Base-by-base conservation (phyloP, 768 basidiomycete genomes). In the Kockovaella imperatae region DNA sequence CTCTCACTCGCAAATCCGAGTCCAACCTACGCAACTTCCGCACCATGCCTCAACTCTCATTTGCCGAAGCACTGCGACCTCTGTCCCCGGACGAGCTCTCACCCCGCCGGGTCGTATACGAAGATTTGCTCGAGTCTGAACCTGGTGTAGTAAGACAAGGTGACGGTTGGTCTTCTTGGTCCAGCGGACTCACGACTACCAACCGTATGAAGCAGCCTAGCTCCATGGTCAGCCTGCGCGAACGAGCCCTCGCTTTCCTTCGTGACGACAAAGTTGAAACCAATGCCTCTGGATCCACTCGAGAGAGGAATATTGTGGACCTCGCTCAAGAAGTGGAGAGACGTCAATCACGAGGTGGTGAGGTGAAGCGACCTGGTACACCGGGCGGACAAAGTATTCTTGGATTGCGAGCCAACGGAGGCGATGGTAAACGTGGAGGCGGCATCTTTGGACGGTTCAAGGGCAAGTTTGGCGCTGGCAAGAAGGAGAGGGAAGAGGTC, bases 81-180 rank as follows among this genome's bases (percentile, higher is more conserved):
- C 11, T 18, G 31, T 4, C 29, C 11, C 17, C 28, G 21, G 42
- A 26, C 26, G 25, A n/a, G 17, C 24, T 42, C n/a, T 50, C 61
- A 13, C 53, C 55, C 32, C 24, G 52, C 21, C 29, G 53, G 47
- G 52, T 28, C 17, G 45, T 58, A 10, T 63, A 59, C 44, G 64
- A 67, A 38, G 31, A 42, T 11, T 45, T 62, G 20, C 46, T 67
- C 6, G 49, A 56, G 17, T 54, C 50, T 11, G 56, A 59, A n/a
- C 60, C 64, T 15, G 64, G 64, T 4, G 56, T 67, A 0, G 50
- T 58, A 2, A 35, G 61, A 15, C 49, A 60, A 35, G 64, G 64
- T 7, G 57, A 63, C 18, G 64, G 64, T 1, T 67, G 64, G 64
- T 32, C 43, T 5, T 49, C 45, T 18, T 23, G 47, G 17, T 53